These are phyloP conservation scores for Gossypium schwendimanii DNA, from an alignment of 441 rosid species.

Conservation along the genomic window DNA sequence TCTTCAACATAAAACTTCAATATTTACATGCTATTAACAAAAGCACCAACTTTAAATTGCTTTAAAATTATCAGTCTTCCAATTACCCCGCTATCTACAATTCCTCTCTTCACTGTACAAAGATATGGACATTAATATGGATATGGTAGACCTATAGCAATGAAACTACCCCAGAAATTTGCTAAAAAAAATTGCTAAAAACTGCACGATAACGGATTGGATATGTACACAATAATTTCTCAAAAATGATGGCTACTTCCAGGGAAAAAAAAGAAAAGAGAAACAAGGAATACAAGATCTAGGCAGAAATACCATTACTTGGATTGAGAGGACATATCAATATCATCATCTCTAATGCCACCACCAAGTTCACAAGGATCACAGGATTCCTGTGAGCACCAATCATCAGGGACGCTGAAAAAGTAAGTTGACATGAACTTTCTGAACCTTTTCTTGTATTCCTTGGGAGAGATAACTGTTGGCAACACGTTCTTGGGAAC, in stretches of 20 bases:
- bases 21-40: neutral
- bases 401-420: constrained; percentile 78
- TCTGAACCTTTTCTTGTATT: constrained; percentile 89
- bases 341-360: constrained; percentile 19
- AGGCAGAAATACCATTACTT: constrained; percentile 14
- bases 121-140: neutral
- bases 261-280: neutral
- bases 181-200: constrained; percentile 65
- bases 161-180: constrained; percentile 45
- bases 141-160: neutral
- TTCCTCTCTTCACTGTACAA: neutral
- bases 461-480: constrained; percentile 82
- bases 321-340: constrained; percentile 6
- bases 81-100: neutral
- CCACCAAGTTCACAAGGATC: constrained; percentile 40
- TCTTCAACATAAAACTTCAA: neutral
- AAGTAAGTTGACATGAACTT: constrained; percentile 81
- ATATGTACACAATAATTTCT: constrained; percentile 30
- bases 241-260: constrained; percentile 1
- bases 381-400: constrained; percentile 53
- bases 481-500: constrained; percentile 76
- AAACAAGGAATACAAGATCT: constrained; percentile 2
- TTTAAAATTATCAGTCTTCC: neutral
- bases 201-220: constrained; percentile 45
- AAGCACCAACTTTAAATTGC: neutral